Base-by-base conservation (phyloP, 805 yeast species). In the Candida montana region DNA sequence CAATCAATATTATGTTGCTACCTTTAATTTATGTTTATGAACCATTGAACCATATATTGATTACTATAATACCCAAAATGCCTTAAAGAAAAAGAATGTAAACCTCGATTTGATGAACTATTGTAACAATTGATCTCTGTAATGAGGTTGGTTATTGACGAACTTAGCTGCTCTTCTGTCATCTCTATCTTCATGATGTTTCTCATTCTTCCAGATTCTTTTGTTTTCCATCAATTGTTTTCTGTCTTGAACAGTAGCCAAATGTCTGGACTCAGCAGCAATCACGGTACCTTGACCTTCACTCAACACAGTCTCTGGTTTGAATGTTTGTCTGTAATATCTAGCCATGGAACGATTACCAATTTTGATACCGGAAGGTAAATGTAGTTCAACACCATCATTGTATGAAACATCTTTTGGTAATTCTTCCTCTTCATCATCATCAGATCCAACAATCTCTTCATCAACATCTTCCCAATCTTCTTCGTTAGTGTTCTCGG, bases 261-360 rank as follows among this genome's bases (percentile, higher is more conserved):
- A 52, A 21, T 65, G 65, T 56, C 90, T 74, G 7, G 89, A 73
- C 52, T 90, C 95, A 4, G 88, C 93, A 24, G 96, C 86, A 41
- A 89, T 77, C 35, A 91, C 79, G 0, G 96, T 86, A 49, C 85
- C 90, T 58, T 80, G 86, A 23, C 95, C 93, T 44, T 88, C 96
- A 16, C 75, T 69, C 24, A 75, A 67, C 26, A 66, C 69, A 29
- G 64, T 62, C 37, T 77, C 83, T 7, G 84, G 83, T 48, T 71
- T 72, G 48, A 79, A 54, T 50, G 79, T 77, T 65, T 88, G 96
- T 54, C 81, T 83, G 67, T 78, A 83, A 62, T 85, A 86, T 51
- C 93, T 73, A 35, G 78, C 79, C 57, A 88, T 67, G 1, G 95
- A 74, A 53, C 98, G 74, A 61, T 93, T 97, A 9, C 97, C 96